Percentiles rank a stretch among this genome's conserved stretches.
phyloP scores from a whole-genome alignment of 2,329 filamentous ascomycete species.

The Calonectria ilicicola region DNA sequence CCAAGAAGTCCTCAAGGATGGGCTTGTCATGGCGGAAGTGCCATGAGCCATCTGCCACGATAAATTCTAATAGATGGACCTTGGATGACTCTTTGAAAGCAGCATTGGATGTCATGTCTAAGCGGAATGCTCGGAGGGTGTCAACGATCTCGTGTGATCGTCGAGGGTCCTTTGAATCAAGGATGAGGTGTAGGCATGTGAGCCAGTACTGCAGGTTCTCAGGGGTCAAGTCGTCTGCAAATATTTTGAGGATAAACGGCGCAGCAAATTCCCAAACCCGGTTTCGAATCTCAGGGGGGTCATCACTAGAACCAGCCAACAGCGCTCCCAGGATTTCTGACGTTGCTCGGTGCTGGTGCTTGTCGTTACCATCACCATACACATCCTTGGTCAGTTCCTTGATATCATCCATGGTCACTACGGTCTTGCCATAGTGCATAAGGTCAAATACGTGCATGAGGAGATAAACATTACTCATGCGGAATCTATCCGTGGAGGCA shows the following conservation, averaged over 20 bases:
- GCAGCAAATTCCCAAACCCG: slow-evolving; percentile 91
- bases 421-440: slow-evolving; percentile 82
- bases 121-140: slow-evolving; percentile 83
- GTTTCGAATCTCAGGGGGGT: slow-evolving; percentile 78
- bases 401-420: slow-evolving; percentile 87
- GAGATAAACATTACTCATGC: slow-evolving; percentile 88
- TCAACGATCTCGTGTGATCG: slow-evolving; percentile 88
- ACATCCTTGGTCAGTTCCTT: slow-evolving; percentile 81
- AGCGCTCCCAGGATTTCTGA: slow-evolving; percentile 92
- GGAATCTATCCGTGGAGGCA: slow-evolving; percentile 83
- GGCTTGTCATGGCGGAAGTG: slow-evolving; percentile 93
- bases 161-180: slow-evolving; percentile 91
- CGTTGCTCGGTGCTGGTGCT: slow-evolving; percentile 96
- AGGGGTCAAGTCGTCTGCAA: slow-evolving; percentile 91
- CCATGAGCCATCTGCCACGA: slow-evolving; percentile 91
- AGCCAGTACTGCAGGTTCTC: slow-evolving; percentile 97
- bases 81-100: slow-evolving; percentile 99
- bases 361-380: slow-evolving; percentile 94
- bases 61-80: slow-evolving; percentile 89
- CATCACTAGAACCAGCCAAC: slow-evolving; percentile 83
- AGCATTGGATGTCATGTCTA: slow-evolving; percentile 95
- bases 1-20: slow-evolving; percentile 88
- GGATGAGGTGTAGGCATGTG: slow-evolving; percentile 88
- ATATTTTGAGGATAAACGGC: slow-evolving; percentile 86
- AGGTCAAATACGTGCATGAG: slow-evolving; percentile 92